Conservation (phyloP, 768 basidiomycete species). For the Sarcomyxa edulis region DNA sequence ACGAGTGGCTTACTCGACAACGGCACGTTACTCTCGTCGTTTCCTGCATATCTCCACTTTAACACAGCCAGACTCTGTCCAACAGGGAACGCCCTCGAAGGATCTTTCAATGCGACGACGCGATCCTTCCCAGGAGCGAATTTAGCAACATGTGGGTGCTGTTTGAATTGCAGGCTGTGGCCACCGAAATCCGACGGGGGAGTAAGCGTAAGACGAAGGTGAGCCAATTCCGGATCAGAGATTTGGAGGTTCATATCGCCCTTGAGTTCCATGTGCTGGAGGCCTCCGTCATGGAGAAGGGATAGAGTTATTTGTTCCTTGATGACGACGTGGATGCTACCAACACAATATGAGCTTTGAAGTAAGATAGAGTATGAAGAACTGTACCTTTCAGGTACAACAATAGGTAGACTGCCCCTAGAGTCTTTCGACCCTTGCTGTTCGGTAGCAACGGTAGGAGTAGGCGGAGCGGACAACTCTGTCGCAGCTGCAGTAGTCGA, state of each 20-base stretch:
- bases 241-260: conserved; percentile 94
- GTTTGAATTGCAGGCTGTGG: conserved; percentile 85
- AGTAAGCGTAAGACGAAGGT: conserved; percentile 64
- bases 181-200: conserved; percentile 51
- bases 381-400: conserved; percentile 69
- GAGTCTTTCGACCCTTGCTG: conserved; percentile 37
- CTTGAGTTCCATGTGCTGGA: conserved; percentile 86
- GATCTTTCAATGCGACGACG: conserved; percentile 81
- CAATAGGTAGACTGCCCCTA: conserved; percentile 65
- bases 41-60: conserved; percentile 88
- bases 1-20: conserved; percentile 66
- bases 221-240: conserved; percentile 65
- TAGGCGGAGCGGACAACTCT: conserved; percentile 37
- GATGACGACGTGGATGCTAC: conserved; percentile 83
- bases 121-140: conserved; percentile 62
- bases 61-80: conserved; percentile 82
- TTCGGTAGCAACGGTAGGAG: conserved; percentile 14
- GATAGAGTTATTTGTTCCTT: conserved; percentile 80
- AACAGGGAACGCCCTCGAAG: conserved; percentile 79
- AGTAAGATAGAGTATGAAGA: not conserved
- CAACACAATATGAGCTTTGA: conserved; percentile 3
- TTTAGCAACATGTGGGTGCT: conserved; percentile 92
- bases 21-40: conserved; percentile 89
- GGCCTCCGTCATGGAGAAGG: conserved; percentile 85
- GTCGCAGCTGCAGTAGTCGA: conserved; percentile 39